These are phyloP conservation scores for Leccinum fibrillosum DNA, from an alignment of 768 basidiomycete species.

Conservation along the genomic window DNA sequence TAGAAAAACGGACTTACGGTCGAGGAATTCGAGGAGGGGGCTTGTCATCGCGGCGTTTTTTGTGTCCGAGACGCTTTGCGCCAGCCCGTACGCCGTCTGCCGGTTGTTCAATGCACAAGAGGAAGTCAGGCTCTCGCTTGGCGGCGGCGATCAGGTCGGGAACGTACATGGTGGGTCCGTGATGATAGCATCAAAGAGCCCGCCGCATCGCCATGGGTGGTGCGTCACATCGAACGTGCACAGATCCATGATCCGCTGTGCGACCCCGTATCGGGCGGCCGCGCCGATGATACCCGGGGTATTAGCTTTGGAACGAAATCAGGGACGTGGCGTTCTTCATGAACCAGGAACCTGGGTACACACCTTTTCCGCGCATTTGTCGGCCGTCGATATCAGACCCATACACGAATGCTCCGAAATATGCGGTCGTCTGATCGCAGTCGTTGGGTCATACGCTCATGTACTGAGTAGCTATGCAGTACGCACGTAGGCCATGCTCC, in stretches of 20 bases:
- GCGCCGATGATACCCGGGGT: conserved; percentile 75
- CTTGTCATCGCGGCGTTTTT: conserved; percentile 37
- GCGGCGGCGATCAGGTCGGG: not conserved
- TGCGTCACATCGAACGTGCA: conserved; percentile 92
- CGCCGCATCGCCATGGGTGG: conserved; percentile 86
- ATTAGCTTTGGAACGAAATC: conserved; percentile 25
- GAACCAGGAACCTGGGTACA: not conserved
- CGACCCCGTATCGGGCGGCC: conserved; percentile 80
- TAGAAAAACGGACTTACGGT: conserved; percentile 37
- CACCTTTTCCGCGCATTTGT: conserved; percentile 94
- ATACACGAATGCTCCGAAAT: conserved; percentile 83
- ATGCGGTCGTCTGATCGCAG: conserved; percentile 63
- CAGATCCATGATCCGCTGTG: conserved; percentile 72
- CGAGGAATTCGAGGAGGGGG: conserved; percentile 34
- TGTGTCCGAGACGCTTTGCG: conserved; percentile 76
- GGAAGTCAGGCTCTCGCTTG: not conserved
- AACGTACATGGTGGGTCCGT: conserved; percentile 90
- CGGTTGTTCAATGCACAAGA: not conserved
- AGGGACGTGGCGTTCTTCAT: not conserved
- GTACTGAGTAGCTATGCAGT: not conserved
- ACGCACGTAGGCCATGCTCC: conserved; percentile 82
- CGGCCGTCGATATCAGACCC: conserved; percentile 97
- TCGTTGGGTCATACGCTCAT: not conserved
- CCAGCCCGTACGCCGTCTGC: conserved; percentile 90
- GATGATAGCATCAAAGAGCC: conserved; percentile 88